Evolutionary conservation across 257 asterid genomes (phyloP).

Genomic region (Jacaranda mimosifolia): DNA sequence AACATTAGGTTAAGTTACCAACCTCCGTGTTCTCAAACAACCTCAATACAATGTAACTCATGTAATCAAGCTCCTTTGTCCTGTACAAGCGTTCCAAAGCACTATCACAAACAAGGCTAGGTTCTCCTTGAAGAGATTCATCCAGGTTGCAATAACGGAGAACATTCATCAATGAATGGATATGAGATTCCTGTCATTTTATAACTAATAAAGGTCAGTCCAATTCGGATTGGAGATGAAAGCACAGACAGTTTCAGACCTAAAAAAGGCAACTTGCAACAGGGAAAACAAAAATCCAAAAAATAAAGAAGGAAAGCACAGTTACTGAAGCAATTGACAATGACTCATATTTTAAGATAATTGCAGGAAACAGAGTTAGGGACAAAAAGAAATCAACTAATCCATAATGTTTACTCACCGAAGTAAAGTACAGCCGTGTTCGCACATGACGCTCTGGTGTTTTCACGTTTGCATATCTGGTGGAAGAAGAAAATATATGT

Average conservation of each 20-base stretch:
- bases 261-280: constrained; percentile 15
- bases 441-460: constrained; percentile 99
- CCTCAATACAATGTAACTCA: constrained; percentile 95
- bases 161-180: constrained; percentile 96
- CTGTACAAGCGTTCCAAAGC: constrained; percentile 84
- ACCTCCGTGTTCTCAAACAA: constrained; percentile 97
- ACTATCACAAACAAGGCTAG: constrained; percentile 84
- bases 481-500: constrained; percentile 30
- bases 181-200: constrained; percentile 88
- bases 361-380: constrained; percentile 14
- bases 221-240: constrained; percentile 26
- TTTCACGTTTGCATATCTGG: constrained; percentile 94
- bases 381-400: neutral
- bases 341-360: constrained; percentile 6
- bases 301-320: neutral
- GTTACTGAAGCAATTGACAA: constrained; percentile 1
- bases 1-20: constrained; percentile 37
- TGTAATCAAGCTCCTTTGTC: constrained; percentile 98
- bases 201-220: constrained; percentile 27
- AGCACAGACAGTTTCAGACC: constrained; percentile 13
- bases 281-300: constrained; percentile 5
- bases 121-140: constrained; percentile 92
- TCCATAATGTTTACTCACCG: constrained; percentile 63
- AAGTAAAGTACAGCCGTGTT: constrained; percentile 95
- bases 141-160: constrained; percentile 98